Percentiles rank a stretch among this genome's conserved stretches.
phyloP scores from a whole-genome alignment of 768 basidiomycete genomes.

The Calocera cornea region DNA sequence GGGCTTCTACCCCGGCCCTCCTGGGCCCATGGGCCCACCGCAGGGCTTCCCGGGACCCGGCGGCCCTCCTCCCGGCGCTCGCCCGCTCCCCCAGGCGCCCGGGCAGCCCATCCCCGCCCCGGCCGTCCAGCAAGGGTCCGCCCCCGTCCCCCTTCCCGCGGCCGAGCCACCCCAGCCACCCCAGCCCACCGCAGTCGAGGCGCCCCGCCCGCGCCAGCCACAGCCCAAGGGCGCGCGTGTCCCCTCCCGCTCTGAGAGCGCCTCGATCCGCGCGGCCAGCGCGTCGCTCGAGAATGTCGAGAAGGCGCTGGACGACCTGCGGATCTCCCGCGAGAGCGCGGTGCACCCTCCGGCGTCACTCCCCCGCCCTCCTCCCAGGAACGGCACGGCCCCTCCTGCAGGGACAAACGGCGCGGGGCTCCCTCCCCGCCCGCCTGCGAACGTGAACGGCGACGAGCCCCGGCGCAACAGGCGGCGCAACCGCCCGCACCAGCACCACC shows the following conservation, averaged over 20 bases:
- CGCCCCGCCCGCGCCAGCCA: background rate
- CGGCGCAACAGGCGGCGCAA: slow-evolving; percentile 3
- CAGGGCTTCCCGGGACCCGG: background rate
- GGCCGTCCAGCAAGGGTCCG: background rate
- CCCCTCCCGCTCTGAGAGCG: background rate
- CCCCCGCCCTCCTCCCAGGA: background rate
- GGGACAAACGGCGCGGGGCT: background rate
- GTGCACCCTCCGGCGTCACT: background rate
- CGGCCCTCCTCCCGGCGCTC: background rate
- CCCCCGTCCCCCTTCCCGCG: slow-evolving; percentile 13
- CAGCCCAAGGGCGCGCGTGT: background rate
- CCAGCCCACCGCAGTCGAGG: slow-evolving; percentile 43
- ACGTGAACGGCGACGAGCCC: background rate
- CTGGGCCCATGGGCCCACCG: background rate
- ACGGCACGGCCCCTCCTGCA: background rate
- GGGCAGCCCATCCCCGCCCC: background rate
- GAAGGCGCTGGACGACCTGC: slow-evolving; percentile 40
- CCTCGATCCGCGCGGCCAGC: slow-evolving; percentile 11
- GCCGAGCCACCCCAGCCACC: slow-evolving; percentile 19
- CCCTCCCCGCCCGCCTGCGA: background rate
- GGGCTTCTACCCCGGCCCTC: background rate
- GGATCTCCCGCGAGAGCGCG: slow-evolving; percentile 24
- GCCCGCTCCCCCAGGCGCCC: background rate
- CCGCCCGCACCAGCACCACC: background rate
- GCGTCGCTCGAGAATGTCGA: slow-evolving; percentile 34